Conservation (phyloP, 345 rosid species). For the Boechera divaricarpa region DNA sequence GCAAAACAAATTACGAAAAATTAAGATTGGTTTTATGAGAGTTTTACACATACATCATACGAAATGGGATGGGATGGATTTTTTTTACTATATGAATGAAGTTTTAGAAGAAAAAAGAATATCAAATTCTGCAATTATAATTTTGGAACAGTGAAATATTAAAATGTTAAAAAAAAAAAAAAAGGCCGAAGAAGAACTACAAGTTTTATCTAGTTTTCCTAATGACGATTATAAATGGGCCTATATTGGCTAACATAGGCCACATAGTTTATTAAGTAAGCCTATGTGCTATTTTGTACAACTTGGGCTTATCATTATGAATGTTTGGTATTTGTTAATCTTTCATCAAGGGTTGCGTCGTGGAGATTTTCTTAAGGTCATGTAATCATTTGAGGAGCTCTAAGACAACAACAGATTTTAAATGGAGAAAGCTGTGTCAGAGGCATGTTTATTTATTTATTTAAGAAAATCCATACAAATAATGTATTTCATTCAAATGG, state of each 20-base stretch:
- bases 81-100: no score
- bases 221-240: background rate
- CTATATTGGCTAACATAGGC: background rate
- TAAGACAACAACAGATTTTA: background rate
- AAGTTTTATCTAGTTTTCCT: no score
- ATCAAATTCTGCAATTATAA: no score
- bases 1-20: no score
- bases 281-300: background rate
- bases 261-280: background rate
- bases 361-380: background rate
- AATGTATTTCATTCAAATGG: background rate
- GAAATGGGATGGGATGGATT: no score
- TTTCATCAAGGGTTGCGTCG: background rate
- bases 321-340: background rate
- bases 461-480: background rate
- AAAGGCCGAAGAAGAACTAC: no score
- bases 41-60: no score
- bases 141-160: no score
- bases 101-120: no score
- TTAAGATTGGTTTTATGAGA: no score
- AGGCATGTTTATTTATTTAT: background rate
- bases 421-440: background rate
- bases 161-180: no score
- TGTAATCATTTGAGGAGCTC: background rate
- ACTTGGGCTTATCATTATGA: background rate